A percentile compares a stretch with the other conserved stretches of the same genome.
phyloP scores from a whole-genome alignment of 257 asterid species.

The Petunia secreta region DNA sequence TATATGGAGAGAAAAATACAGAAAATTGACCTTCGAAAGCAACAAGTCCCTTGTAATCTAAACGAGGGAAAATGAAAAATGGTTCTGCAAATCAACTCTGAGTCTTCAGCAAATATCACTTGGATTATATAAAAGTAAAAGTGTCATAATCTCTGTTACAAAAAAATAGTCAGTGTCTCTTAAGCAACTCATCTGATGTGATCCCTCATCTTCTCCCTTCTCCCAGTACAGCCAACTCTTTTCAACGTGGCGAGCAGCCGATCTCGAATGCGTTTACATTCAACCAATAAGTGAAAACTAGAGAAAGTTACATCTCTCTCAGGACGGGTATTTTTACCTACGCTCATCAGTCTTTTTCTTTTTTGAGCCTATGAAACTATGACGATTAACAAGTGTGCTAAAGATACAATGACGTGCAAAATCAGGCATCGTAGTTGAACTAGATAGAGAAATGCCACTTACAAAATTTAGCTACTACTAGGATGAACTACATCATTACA shows the following conservation, averaged over 20 bases:
- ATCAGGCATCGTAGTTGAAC: neutral
- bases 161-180: no score
- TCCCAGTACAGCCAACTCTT: neutral
- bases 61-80: no score
- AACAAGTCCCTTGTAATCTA: no score
- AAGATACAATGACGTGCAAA: neutral
- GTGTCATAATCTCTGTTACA: no score
- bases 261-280: neutral
- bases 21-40: no score
- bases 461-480: neutral
- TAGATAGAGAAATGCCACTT: neutral
- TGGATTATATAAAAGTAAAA: no score
- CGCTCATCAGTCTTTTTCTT: neutral
- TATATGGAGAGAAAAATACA: no score
- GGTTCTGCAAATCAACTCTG: no score
- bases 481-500: no score
- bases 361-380: neutral
- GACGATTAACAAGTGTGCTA: neutral
- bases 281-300: neutral
- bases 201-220: neutral
- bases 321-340: neutral
- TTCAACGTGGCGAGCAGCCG: neutral
- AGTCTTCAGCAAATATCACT: no score
- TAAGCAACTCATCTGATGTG: neutral
- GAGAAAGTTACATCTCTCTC: conserved; percentile 15